phyloP scores from a whole-genome alignment of 352 stramenopile genomes.

The Phytophthora niederhauseri region DNA sequence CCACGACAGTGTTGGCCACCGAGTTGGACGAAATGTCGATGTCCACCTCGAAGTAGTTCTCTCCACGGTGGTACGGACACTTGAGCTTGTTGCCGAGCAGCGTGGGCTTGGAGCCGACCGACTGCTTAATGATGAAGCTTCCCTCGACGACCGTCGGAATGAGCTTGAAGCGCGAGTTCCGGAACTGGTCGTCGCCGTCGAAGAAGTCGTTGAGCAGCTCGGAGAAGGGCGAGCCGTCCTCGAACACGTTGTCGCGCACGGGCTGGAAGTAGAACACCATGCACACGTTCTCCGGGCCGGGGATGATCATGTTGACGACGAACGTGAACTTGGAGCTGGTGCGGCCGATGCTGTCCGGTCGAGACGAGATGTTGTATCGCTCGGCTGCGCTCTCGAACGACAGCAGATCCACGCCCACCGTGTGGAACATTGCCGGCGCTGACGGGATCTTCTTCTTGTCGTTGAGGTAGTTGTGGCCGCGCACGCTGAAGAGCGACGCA shows the following conservation, averaged over 20 bases:
- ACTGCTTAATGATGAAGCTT: conserved; percentile 97
- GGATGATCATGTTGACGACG: conserved; percentile 92
- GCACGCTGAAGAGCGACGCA: conserved; percentile 80
- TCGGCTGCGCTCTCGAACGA: conserved; percentile 76
- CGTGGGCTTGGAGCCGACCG: conserved; percentile 95
- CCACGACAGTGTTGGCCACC: conserved; percentile 90
- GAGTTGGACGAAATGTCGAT: conserved; percentile 95
- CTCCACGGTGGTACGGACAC: conserved; percentile 81
- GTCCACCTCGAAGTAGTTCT: conserved; percentile 97
- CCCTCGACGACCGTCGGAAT: conserved; percentile 97
- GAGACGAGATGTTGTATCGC: conserved; percentile 80
- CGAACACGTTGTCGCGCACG: conserved; percentile 78
- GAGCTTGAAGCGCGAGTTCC: conserved; percentile 98
- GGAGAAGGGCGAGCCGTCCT: conserved; percentile 88
- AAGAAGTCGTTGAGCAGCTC: conserved; percentile 92
- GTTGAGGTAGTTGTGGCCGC: conserved; percentile 88
- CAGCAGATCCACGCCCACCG: conserved; percentile 82
- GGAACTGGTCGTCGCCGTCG: conserved; percentile 95
- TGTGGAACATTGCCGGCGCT: conserved; percentile 70
- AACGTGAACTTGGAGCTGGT: conserved; percentile 86
- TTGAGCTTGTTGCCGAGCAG: conserved; percentile 98
- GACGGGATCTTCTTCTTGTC: conserved; percentile 92
- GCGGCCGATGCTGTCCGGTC: conserved; percentile 72
- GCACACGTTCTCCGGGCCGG: conserved; percentile 72
- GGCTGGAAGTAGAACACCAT: conserved; percentile 92